Evolutionary conservation across 371 early-diverging fungal species (phyloP).

Genomic region (Lichtheimia hyalospora): DNA sequence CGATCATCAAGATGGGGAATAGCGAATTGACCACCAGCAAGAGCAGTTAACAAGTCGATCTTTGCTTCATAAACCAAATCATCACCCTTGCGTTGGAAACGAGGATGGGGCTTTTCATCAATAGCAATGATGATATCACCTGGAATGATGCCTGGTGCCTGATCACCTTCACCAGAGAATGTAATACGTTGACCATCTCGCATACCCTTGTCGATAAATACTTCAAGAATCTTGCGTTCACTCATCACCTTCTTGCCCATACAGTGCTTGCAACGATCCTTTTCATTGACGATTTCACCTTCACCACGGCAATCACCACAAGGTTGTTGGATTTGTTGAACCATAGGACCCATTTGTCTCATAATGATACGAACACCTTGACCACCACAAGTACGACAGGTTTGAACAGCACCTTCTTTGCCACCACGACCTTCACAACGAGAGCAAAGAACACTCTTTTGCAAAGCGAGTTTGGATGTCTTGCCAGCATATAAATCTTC

Average conservation of each 20-base stretch:
- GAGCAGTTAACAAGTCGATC: slow-evolving; percentile 90
- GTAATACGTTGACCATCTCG: slow-evolving; percentile 93
- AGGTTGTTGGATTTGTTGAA: slow-evolving; percentile 95
- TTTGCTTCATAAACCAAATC: slow-evolving; percentile 80
- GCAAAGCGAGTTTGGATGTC: slow-evolving; percentile 87
- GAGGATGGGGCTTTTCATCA: slow-evolving; percentile 86
- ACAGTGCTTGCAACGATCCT: slow-evolving; percentile 88
- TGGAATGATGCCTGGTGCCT: slow-evolving; percentile 66
- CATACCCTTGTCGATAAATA: slow-evolving; percentile 93
- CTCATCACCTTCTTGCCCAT: slow-evolving; percentile 77
- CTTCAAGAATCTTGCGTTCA: slow-evolving; percentile 85
- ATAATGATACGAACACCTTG: slow-evolving; percentile 83
- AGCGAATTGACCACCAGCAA: slow-evolving; percentile 89
- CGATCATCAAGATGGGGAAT: slow-evolving; percentile 92
- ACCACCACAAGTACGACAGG: slow-evolving; percentile 84
- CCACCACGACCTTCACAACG: slow-evolving; percentile 85
- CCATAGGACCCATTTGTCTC: slow-evolving; percentile 96
- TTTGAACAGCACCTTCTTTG: slow-evolving; percentile 65
- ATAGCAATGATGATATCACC: slow-evolving; percentile 92
- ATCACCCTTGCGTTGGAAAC: slow-evolving; percentile 87
- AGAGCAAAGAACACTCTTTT: slow-evolving; percentile 82
- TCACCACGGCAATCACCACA: slow-evolving; percentile 88
- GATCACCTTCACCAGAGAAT: slow-evolving; percentile 93
- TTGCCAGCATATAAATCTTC: slow-evolving; percentile 96
- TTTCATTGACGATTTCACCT: slow-evolving; percentile 85